Evolutionary conservation across 139 green algal genomes (phyloP).

Genomic region (Penium margaritaceum): DNA sequence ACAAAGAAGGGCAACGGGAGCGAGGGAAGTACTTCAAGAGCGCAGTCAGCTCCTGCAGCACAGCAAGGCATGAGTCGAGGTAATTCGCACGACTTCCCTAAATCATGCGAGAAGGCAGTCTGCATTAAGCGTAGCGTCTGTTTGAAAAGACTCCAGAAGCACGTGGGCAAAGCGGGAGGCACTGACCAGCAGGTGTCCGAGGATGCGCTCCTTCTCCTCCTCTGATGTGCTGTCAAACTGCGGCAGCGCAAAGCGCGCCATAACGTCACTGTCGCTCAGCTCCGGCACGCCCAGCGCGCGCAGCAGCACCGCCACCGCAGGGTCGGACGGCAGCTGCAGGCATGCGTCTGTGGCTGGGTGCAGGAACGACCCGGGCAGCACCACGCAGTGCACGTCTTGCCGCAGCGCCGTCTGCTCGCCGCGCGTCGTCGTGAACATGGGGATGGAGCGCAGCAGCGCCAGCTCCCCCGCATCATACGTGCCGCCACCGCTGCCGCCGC

Average conservation of each 20-base stretch:
- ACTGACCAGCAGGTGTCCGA: slow-evolving; percentile 35
- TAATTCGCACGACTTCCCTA: too few species aligned
- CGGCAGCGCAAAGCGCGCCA: slow-evolving; percentile 47
- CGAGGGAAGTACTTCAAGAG: too few species aligned
- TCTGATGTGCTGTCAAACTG: slow-evolving; percentile 11
- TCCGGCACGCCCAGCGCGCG: slow-evolving; percentile 39
- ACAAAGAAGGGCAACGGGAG: too few species aligned
- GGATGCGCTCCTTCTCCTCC: slow-evolving; percentile 17
- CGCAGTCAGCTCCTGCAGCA: too few species aligned
- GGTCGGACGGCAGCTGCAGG: slow-evolving; percentile 2
- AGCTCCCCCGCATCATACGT: slow-evolving; percentile 13
- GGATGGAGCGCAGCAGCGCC: slow-evolving; percentile 14
- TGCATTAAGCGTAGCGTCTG: too few species aligned
- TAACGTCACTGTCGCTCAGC: slow-evolving; percentile 36
- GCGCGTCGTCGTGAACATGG: slow-evolving; percentile 24
- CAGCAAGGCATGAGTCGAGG: too few species aligned
- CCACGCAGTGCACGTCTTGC: slow-evolving; percentile 20
- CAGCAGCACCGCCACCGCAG: slow-evolving; percentile 12
- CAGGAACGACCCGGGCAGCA: slow-evolving; percentile 28
- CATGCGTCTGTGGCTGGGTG: slow-evolving; percentile 18
- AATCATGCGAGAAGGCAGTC: too few species aligned
- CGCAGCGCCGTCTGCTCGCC: slow-evolving; percentile 4
- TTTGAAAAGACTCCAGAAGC: too few species aligned
- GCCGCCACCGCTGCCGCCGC: too few species aligned
- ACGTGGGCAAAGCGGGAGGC: too few species aligned